Percentiles rank a stretch among this genome's conserved stretches.
Conservation (phyloP, 2,329 filamentous ascomycete genomes). For the Trichoderma endophyticum region DNA sequence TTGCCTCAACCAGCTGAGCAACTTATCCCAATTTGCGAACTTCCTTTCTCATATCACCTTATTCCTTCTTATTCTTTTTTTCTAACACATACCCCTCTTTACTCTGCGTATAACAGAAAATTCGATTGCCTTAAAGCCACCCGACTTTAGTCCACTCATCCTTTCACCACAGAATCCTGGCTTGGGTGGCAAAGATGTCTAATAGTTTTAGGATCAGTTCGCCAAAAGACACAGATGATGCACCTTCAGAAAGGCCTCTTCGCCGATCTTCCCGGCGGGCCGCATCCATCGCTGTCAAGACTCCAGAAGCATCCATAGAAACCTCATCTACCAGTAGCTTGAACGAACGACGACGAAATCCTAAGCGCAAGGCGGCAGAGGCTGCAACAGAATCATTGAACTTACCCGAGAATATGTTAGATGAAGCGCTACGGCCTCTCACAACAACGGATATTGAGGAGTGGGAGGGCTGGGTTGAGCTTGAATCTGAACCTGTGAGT, state of each 20-base stretch:
- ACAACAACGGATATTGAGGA: constrained; percentile 51
- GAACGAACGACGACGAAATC: constrained; percentile 34
- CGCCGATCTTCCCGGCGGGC: constrained; percentile 15
- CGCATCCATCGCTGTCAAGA: not conserved
- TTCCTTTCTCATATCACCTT: not conserved
- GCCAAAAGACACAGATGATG: not conserved
- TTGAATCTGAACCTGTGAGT: constrained; percentile 84
- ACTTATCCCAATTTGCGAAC: not conserved
- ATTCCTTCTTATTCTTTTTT: not conserved
- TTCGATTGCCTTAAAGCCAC: not conserved
- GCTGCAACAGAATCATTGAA: constrained; percentile 29
- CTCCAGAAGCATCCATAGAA: not conserved
- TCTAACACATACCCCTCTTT: not conserved
- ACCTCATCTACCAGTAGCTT: constrained; percentile 17
- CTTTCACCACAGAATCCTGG: not conserved
- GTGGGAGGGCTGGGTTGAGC: constrained; percentile 75
- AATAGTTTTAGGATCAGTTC: not conserved
- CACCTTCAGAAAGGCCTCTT: not conserved
- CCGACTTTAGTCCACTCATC: no score
- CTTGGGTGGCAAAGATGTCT: not conserved
- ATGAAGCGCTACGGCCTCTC: constrained; percentile 47
- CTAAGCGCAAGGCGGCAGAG: constrained; percentile 45
- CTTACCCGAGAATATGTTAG: constrained; percentile 41
- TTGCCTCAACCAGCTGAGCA: not conserved
- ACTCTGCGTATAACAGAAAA: not conserved